phyloP scores from a whole-genome alignment of 1,139 yeast species.

The Groenewaldozyma auringiensis region DNA sequence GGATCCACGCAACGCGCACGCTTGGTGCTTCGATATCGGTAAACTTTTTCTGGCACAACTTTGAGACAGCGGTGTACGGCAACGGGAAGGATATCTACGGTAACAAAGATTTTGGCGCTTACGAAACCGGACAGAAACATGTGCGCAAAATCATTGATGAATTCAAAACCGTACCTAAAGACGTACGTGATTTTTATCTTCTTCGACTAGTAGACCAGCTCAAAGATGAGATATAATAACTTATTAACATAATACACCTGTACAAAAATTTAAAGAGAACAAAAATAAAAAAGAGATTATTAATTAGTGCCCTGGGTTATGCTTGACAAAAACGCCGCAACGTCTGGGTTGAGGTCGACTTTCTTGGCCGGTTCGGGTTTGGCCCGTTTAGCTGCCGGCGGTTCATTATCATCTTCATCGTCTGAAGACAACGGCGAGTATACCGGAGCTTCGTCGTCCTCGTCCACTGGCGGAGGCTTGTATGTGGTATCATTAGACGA shows the following conservation, averaged over 20 bases:
- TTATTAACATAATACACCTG: neutral
- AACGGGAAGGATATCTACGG: slow-evolving; percentile 33
- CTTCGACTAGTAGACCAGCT: slow-evolving; percentile 25
- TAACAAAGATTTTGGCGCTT: slow-evolving; percentile 30
- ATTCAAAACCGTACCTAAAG: slow-evolving; percentile 24
- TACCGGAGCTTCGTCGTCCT: slow-evolving; percentile 35
- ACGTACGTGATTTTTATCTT: slow-evolving; percentile 25
- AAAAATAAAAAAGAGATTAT: neutral
- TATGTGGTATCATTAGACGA: slow-evolving; percentile 6
- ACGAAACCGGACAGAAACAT: slow-evolving; percentile 27
- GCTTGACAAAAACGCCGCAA: slow-evolving; percentile 26
- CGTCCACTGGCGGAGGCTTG: slow-evolving; percentile 16
- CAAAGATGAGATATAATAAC: slow-evolving; percentile 10
- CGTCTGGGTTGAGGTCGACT: slow-evolving; percentile 25
- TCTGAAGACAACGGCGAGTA: slow-evolving; percentile 32
- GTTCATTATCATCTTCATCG: slow-evolving; percentile 28
- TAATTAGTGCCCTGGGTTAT: slow-evolving; percentile 11
- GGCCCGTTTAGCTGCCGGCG: slow-evolving; percentile 25
- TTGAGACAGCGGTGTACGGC: slow-evolving; percentile 23
- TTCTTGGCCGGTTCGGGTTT: slow-evolving; percentile 15
- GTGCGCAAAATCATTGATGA: slow-evolving; percentile 20
- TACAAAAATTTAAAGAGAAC: neutral
- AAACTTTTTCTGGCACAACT: slow-evolving; percentile 33
- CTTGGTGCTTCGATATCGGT: slow-evolving; percentile 29
- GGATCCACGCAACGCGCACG: slow-evolving; percentile 35